These are phyloP conservation scores for Tremella yokohamensis DNA, from an alignment of 768 basidiomycete genomes.

Conservation along the genomic window DNA sequence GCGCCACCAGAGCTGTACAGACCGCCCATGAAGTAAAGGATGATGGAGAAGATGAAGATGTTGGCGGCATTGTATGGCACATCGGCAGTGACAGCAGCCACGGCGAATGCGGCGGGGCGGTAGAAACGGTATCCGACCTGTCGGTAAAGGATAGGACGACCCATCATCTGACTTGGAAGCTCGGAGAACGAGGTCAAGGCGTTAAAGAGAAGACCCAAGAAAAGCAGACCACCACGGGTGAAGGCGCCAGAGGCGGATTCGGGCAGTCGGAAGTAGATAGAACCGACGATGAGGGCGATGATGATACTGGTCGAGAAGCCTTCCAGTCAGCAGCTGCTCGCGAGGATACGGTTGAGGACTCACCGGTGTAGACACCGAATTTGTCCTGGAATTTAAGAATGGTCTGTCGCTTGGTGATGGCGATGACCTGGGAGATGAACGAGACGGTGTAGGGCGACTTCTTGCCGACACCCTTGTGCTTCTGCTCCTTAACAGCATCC, in stretches of 20 bases:
- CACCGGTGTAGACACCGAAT: constrained; percentile 70
- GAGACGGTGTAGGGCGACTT: constrained; percentile 78
- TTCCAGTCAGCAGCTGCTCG: not conserved
- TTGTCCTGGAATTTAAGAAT: constrained; percentile 65
- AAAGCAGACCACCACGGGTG: constrained; percentile 78
- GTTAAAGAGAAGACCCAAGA: constrained; percentile 55
- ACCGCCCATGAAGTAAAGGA: constrained; percentile 52
- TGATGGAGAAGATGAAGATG: constrained; percentile 50
- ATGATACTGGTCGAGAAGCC: constrained; percentile 60
- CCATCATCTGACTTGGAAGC: constrained; percentile 62
- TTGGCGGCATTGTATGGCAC: constrained; percentile 50
- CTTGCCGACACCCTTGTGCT: constrained; percentile 68
- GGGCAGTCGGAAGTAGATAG: constrained; percentile 70
- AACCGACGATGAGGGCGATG: constrained; percentile 57
- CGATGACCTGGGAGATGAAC: constrained; percentile 68
- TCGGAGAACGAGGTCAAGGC: constrained; percentile 54
- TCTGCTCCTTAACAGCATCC: constrained; percentile 71
- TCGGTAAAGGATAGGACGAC: constrained; percentile 62
- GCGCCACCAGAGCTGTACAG: constrained; percentile 48
- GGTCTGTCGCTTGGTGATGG: constrained; percentile 70
- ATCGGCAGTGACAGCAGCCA: constrained; percentile 41
- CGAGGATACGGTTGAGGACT: not conserved
- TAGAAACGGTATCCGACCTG: constrained; percentile 55
- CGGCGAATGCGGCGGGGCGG: constrained; percentile 52
- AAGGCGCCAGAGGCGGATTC: constrained; percentile 74